Evolutionary conservation across 2,329 filamentous ascomycete species (phyloP).

Genomic region (Botrytis fragariae): DNA sequence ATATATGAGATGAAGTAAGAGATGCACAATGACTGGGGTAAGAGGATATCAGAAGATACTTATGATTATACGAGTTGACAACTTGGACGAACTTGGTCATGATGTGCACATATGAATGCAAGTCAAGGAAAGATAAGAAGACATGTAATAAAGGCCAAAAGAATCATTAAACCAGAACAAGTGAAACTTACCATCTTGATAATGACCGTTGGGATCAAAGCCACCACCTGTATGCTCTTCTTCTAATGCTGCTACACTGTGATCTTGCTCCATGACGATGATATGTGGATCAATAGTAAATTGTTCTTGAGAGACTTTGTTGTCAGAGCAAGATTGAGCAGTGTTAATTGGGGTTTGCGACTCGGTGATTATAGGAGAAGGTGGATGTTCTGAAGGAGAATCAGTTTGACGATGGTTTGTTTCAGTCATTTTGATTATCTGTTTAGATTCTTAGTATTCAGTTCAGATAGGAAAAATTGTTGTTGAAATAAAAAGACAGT

Average conservation of each 20-base stretch:
- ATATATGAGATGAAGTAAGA: background rate
- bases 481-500: background rate
- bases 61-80: background rate
- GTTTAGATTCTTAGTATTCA: background rate
- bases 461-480: background rate
- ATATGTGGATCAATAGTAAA: background rate
- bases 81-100: background rate
- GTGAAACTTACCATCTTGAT: slow-evolving; percentile 10
- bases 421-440: slow-evolving; percentile 18
- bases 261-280: background rate
- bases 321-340: background rate
- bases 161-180: background rate
- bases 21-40: background rate
- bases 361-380: background rate
- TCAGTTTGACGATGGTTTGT: background rate
- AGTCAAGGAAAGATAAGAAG: background rate
- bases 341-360: background rate
- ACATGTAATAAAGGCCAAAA: background rate
- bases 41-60: background rate
- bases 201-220: slow-evolving; percentile 13
- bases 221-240: background rate
- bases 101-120: background rate
- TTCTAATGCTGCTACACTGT: background rate
- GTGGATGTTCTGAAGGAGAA: background rate
- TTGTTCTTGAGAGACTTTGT: background rate